phyloP scores from a whole-genome alignment of 1,284 basidiomycete species.

The Golubevia sp. region DNA sequence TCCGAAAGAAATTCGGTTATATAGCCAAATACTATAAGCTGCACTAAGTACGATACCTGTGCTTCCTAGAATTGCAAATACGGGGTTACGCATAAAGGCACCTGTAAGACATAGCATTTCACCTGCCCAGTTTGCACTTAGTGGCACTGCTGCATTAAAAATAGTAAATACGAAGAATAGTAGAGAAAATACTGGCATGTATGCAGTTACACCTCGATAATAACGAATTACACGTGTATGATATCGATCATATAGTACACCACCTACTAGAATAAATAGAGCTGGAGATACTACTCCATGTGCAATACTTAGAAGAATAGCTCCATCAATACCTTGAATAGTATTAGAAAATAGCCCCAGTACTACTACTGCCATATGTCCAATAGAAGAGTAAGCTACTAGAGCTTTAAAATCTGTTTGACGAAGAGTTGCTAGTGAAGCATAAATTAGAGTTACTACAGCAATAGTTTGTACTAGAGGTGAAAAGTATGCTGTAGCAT shows the following conservation, averaged over 20 bases:
- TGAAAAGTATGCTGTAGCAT: conserved; percentile 56
- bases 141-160: conserved; percentile 57
- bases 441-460: conserved; percentile 57
- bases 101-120: conserved; percentile 56
- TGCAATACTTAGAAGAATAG: conserved; percentile 58
- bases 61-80: conserved; percentile 44
- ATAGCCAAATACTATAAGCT: conserved; percentile 55
- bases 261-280: conserved; percentile 59
- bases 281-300: conserved; percentile 60
- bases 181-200: conserved; percentile 59
- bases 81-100: conserved; percentile 46
- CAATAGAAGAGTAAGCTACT: conserved; percentile 61
- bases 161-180: conserved; percentile 57
- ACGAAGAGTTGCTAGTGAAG: conserved; percentile 56
- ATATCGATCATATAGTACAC: conserved; percentile 54
- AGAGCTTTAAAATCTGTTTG: conserved; percentile 60
- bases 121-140: conserved; percentile 59
- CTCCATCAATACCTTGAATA: conserved; percentile 60
- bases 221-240: conserved; percentile 61
- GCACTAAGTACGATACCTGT: conserved; percentile 31
- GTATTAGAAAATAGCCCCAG: conserved; percentile 62
- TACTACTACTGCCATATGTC: conserved; percentile 59
- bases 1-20: conserved; percentile 57
- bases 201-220: conserved; percentile 58
- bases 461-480: conserved; percentile 60